A percentile compares a stretch with the other conserved stretches of the same genome.
Evolutionary conservation across 805 yeast species (phyloP).

Genomic region (Priceomyces haplophilus): DNA sequence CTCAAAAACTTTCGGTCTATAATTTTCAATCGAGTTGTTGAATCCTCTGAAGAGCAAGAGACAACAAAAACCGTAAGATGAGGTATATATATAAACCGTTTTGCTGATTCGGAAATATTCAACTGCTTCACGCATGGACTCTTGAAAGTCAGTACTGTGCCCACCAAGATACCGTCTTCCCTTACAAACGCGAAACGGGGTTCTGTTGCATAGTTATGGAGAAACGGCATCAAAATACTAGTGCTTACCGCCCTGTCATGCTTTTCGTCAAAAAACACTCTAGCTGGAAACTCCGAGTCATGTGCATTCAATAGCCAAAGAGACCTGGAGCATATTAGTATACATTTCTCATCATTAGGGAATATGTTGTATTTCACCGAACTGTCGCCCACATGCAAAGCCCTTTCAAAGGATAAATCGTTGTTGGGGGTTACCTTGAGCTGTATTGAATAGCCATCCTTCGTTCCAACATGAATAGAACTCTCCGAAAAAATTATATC

Average conservation of each 20-base stretch:
- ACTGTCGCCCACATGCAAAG: slow-evolving; percentile 24
- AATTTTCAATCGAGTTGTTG: slow-evolving; percentile 25
- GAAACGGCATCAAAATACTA: slow-evolving; percentile 12
- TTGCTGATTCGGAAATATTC: slow-evolving; percentile 31
- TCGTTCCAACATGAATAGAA: slow-evolving; percentile 27
- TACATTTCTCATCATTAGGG: slow-evolving; percentile 16
- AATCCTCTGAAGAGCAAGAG: slow-evolving; percentile 28
- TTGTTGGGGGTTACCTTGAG: slow-evolving; percentile 2
- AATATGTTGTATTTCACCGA: slow-evolving; percentile 20
- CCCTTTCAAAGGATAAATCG: slow-evolving; percentile 10
- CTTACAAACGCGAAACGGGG: slow-evolving; percentile 16
- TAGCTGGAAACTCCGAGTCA: slow-evolving; percentile 24
- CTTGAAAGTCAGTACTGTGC: slow-evolving; percentile 21
- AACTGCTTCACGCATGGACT: slow-evolving; percentile 28
- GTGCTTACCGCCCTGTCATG: slow-evolving; percentile 24
- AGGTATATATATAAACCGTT: slow-evolving; percentile 28
- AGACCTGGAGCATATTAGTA: slow-evolving; percentile 24
- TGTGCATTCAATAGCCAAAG: slow-evolving; percentile 33
- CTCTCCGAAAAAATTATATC: slow-evolving; percentile 12
- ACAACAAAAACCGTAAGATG: slow-evolving; percentile 27
- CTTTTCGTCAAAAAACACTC: slow-evolving; percentile 35
- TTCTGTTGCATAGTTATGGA: neutral
- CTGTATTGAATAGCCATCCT: slow-evolving; percentile 26
- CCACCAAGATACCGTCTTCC: slow-evolving; percentile 37
- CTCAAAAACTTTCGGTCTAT: slow-evolving; percentile 30